Base-by-base conservation (phyloP, 768 basidiomycete genomes). In the Candolleomyces aberdarensis region DNA sequence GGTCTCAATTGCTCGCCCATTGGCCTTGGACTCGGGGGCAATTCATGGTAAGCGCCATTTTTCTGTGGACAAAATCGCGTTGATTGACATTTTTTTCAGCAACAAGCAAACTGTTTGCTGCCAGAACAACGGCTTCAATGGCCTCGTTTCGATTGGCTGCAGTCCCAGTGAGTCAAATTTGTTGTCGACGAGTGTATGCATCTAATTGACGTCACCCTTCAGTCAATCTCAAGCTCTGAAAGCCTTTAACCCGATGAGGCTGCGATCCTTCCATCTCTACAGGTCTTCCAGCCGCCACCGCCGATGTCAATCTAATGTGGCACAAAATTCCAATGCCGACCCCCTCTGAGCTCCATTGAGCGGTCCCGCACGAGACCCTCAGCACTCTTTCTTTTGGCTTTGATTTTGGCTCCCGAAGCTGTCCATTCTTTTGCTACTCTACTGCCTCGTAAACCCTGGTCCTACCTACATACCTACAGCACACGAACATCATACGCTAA, bases 41-140 rank as follows among this genome's bases (percentile, higher is more conserved):
- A 64, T 61, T 58, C 65, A 44, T 77, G 77, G 76, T 77, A 63
- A 56, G 70, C 60, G 50, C 51, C 26, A 3, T 55, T 61, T 40
- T 40, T 11, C 31, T 57, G 4, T 57, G 36, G 20, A 40, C 15
- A 22, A 22, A 52, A 56, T 46, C 46, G 5, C 11, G 32, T 17
- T 56, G 20, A 19, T 11, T 19, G 7, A 50, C 9, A 31, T 19
- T 51, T 46, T 17, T 20, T 15, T 36, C 54, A 82, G 80, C 72
- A 44, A 62, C 5, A 52, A 62, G 14, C 77, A 82, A 63, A 70
- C 79, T 11, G 77, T 83, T 47, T 84, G 82, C 69, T 84, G 83
- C 67, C 62, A 70, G 29, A 72, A 76, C 60, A 80, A 82, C 62
- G 62, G 65, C 49, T 81, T 75, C 69, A 75, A 76, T 36, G 80